Evolutionary conservation across 345 rosid species (phyloP).

Genomic region (Bretschneidera sinensis): DNA sequence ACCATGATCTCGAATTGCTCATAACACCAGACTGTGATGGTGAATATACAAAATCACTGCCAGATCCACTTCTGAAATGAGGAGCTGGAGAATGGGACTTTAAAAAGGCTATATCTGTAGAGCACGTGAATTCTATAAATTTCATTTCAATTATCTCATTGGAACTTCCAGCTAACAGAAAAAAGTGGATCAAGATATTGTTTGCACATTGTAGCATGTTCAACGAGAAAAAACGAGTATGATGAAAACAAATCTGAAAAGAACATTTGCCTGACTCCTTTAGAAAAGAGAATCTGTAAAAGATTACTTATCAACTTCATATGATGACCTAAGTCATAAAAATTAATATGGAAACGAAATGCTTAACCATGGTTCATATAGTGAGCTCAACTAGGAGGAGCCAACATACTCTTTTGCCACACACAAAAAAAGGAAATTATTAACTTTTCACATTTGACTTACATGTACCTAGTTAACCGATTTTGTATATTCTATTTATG

Average conservation of each 20-base stretch:
- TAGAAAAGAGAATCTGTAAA: too few relatives aligned
- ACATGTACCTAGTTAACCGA: not conserved
- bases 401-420: too few relatives aligned
- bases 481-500: not conserved
- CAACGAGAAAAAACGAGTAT: not conserved
- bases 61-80: conserved; percentile 42
- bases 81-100: conserved; percentile 49
- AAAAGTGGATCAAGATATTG: not conserved
- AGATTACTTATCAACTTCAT: too few relatives aligned
- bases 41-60: conserved; percentile 51
- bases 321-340: not conserved
- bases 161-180: not conserved
- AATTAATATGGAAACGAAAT: not conserved
- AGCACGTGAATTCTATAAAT: not conserved
- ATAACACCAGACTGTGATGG: conserved; percentile 66
- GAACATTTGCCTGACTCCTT: not conserved
- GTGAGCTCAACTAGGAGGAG: not conserved
- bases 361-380: not conserved
- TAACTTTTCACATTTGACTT: not conserved
- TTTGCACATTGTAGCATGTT: not conserved
- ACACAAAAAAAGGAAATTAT: too few relatives aligned
- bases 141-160: not conserved
- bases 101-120: conserved; percentile 61
- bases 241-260: not conserved
- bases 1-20: conserved; percentile 76